phyloP scores from a whole-genome alignment of 768 basidiomycete genomes.

The Rubroboletus satanas region DNA sequence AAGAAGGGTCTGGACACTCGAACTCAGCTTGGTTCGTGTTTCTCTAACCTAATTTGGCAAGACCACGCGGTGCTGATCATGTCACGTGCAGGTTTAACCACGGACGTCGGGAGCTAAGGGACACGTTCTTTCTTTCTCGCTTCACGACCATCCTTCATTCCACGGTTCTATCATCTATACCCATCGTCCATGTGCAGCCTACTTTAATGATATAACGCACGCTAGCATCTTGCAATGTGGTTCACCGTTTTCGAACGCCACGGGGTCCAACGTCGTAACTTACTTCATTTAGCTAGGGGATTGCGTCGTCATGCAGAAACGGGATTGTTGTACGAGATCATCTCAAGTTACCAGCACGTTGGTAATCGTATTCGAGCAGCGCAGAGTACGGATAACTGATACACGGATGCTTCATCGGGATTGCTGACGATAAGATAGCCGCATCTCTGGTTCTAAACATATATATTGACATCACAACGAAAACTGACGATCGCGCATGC shows the following conservation, averaged over 20 bases:
- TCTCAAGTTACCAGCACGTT: not conserved
- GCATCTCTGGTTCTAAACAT: not conserved
- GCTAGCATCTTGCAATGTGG: conserved; percentile 22
- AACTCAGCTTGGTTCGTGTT: conserved; percentile 78
- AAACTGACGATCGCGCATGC: no score
- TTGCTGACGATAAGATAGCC: not conserved
- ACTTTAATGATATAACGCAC: conserved; percentile 27
- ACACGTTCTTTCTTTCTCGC: conserved; percentile 7
- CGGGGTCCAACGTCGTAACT: not conserved
- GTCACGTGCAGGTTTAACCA: conserved; percentile 18
- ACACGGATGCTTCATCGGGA: not conserved
- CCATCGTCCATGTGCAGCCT: conserved; percentile 26
- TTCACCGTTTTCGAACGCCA: not conserved
- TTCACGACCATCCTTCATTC: conserved; percentile 19
- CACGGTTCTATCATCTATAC: conserved; percentile 24
- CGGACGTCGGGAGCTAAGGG: not conserved
- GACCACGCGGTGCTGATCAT: not conserved
- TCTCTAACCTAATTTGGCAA: not conserved
- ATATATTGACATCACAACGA: not conserved
- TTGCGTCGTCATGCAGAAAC: not conserved
- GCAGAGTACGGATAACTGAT: not conserved
- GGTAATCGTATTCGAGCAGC: not conserved
- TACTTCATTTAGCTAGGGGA: not conserved
- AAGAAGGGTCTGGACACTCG: conserved; percentile 95
- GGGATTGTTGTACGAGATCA: not conserved